Conservation (phyloP, 768 basidiomycete species). For the Russula emetica region DNA sequence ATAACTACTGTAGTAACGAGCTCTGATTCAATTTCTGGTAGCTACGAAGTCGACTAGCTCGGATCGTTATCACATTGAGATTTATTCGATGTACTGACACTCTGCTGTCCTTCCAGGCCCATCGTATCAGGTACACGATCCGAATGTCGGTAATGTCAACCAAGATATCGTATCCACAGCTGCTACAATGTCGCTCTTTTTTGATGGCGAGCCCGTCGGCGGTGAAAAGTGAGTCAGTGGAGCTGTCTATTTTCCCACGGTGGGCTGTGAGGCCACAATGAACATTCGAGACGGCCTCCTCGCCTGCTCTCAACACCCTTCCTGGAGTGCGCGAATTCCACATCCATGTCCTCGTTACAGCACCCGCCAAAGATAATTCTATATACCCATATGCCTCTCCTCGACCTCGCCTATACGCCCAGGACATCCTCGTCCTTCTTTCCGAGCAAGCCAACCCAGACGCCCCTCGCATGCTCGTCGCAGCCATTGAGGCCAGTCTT, state of each 20-base stretch:
- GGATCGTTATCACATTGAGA: no score
- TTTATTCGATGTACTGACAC: no score
- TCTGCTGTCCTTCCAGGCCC: no score
- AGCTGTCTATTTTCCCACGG: neutral
- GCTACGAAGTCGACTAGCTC: no score
- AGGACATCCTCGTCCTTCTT: conserved; percentile 74
- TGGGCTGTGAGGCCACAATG: conserved; percentile 10
- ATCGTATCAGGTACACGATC: no score
- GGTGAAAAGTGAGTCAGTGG: no score
- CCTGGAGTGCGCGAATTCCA: conserved; percentile 46
- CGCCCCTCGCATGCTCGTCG: conserved; percentile 57
- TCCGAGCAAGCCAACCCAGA: conserved; percentile 54
- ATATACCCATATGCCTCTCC: conserved; percentile 74
- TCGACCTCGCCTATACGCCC: conserved; percentile 60
- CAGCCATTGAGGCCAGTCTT: conserved; percentile 56
- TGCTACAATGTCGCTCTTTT: no score
- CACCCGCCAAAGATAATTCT: conserved; percentile 58
- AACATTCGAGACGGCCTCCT: conserved; percentile 21
- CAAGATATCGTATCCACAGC: no score
- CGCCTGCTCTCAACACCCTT: conserved; percentile 13
- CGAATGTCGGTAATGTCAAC: no score
- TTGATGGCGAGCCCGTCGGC: no score
- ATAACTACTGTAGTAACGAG: no score
- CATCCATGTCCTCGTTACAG: conserved; percentile 67
- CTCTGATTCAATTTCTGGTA: no score